Conservation (phyloP, 2,329 filamentous ascomycete species). For the Fusarium sp. region DNA sequence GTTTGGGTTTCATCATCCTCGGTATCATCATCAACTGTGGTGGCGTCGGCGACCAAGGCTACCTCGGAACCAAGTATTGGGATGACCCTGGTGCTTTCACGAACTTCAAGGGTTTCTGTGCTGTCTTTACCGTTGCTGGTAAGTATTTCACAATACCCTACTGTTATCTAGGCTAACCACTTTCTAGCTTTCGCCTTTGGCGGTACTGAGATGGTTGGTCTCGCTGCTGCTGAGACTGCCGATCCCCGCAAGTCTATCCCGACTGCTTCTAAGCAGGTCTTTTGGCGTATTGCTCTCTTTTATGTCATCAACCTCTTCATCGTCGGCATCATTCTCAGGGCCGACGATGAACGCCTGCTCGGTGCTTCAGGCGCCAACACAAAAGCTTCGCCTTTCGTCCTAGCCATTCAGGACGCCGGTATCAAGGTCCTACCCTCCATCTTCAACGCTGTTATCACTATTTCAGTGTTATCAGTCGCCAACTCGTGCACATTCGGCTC, state of each 20-base stretch:
- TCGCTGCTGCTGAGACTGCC: conserved; percentile 82
- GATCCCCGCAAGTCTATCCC: conserved; percentile 86
- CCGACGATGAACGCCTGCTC: conserved; percentile 75
- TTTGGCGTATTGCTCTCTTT: conserved; percentile 93
- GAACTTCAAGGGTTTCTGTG: conserved; percentile 85
- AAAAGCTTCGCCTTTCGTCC: conserved; percentile 90
- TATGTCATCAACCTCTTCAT: conserved; percentile 88
- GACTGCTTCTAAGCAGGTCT: conserved; percentile 91
- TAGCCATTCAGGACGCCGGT: conserved; percentile 87
- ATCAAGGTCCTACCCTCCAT: conserved; percentile 86
- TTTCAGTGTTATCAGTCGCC: conserved; percentile 92
- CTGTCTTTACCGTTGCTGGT: conserved; percentile 80
- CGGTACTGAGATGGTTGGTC: conserved; percentile 82
- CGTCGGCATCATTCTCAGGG: conserved; percentile 86
- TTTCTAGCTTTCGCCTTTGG: conserved; percentile 74
- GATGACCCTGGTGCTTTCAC: conserved; percentile 83
- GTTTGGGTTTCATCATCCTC: conserved; percentile 72
- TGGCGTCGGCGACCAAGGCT: conserved; percentile 79
- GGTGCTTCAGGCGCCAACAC: conserved; percentile 71
- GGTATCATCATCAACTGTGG: conserved; percentile 89
- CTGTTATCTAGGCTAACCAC: neutral
- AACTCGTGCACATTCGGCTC: conserved; percentile 94
- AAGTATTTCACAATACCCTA: accelerated
- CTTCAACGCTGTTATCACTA: conserved; percentile 95
- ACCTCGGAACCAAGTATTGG: conserved; percentile 88